phyloP scores from a whole-genome alignment of 148 eudicot species.

The Rhododendron vialii region DNA sequence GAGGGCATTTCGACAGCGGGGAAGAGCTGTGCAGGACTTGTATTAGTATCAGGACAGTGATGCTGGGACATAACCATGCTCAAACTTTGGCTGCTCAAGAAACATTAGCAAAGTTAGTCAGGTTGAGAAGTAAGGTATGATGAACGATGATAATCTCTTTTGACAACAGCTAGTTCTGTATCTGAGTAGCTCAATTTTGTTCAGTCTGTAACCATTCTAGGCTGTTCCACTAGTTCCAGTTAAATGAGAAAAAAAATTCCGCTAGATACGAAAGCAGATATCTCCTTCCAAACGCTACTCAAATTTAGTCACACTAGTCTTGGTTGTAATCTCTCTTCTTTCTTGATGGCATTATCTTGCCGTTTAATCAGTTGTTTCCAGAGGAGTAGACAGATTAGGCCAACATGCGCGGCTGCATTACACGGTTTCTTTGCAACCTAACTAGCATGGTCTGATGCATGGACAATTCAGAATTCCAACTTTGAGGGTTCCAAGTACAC shows the following conservation, averaged over 20 bases:
- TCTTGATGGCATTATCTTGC: neutral
- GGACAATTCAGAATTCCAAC: neutral
- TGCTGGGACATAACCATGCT: constrained; percentile 81
- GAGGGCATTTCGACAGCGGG: constrained; percentile 73
- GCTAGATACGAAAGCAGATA: neutral
- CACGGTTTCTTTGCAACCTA: neutral
- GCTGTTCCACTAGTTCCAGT: neutral
- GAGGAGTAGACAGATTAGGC: neutral
- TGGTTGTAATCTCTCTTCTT: neutral
- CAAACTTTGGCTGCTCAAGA: constrained; percentile 87
- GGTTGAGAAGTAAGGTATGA: constrained; percentile 76
- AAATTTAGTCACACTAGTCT: neutral
- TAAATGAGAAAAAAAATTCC: neutral
- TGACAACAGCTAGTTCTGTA: neutral
- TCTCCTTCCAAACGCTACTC: neutral
- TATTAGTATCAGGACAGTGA: constrained; percentile 85
- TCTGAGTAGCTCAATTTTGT: constrained; percentile 26
- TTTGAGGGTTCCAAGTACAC: neutral
- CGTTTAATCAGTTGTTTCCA: neutral
- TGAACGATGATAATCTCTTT: neutral
- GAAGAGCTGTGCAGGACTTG: constrained; percentile 87
- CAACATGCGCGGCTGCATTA: neutral
- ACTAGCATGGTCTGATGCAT: neutral
- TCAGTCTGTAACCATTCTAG: constrained; percentile 12
- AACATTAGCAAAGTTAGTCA: constrained; percentile 81